These are phyloP conservation scores for Claviceps capensis DNA, from an alignment of 2,329 filamentous ascomycete genomes.

Conservation along the genomic window DNA sequence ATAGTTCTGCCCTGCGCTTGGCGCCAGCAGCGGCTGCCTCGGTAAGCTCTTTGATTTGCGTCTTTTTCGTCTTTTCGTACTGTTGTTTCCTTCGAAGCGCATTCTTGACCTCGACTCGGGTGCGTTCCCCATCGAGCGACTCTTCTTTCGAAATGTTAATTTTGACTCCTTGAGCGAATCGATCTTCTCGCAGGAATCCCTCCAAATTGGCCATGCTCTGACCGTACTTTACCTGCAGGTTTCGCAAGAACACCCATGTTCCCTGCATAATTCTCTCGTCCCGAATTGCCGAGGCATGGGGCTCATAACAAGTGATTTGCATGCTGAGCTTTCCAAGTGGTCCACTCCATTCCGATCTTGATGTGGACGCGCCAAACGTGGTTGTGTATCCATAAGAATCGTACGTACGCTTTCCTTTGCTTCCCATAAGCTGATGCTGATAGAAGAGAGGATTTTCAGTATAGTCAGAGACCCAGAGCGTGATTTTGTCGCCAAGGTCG, in stretches of 20 bases:
- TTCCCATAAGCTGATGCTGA: conserved; percentile 25
- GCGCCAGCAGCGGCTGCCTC: conserved; percentile 23
- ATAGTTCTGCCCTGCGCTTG: conserved; percentile 23
- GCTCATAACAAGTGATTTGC: conserved; percentile 56
- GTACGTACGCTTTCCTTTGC: conserved; percentile 27
- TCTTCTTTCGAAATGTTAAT: conserved; percentile 45
- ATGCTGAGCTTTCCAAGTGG: conserved; percentile 62
- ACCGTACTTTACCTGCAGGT: conserved; percentile 55
- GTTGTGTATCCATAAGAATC: conserved; percentile 42
- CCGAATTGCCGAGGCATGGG: conserved; percentile 48
- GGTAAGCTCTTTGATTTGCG: conserved; percentile 22
- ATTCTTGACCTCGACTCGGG: conserved; percentile 37
- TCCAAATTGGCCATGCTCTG: conserved; percentile 46
- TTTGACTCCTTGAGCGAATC: conserved; percentile 24
- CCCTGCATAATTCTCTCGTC: conserved; percentile 37
- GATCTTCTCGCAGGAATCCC: conserved; percentile 55
- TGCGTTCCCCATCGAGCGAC: conserved; percentile 23
- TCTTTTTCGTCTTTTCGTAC: conserved; percentile 41
- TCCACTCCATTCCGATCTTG: conserved; percentile 45
- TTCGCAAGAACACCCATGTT: conserved; percentile 52
- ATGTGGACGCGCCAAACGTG: conserved; percentile 11
- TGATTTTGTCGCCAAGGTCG: conserved; percentile 30
- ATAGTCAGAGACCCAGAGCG: conserved; percentile 72
- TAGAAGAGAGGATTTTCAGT: conserved; percentile 56
- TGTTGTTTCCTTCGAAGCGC: conserved; percentile 49